A percentile compares a stretch with the other conserved stretches of the same genome.
phyloP scores from a whole-genome alignment of 2,329 filamentous ascomycete species.

The Neoascochyta sp. region DNA sequence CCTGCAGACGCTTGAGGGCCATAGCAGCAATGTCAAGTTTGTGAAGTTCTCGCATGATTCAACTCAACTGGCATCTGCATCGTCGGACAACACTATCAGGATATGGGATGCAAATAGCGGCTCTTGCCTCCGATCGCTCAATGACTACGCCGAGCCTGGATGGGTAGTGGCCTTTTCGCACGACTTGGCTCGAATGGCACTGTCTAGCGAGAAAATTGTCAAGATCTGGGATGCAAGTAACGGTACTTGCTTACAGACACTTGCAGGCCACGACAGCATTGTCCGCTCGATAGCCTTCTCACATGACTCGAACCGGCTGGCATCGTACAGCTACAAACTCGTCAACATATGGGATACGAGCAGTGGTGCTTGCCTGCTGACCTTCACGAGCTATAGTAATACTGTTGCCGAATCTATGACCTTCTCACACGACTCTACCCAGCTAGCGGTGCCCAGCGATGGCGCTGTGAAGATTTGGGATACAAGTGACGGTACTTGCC shows the following conservation, averaged over 20 bases:
- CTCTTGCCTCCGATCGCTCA: slow-evolving; percentile 7
- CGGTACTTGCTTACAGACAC: too few species aligned
- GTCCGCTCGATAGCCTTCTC: too few species aligned
- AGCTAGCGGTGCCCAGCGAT: slow-evolving; percentile 9
- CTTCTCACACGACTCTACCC: slow-evolving; percentile 16
- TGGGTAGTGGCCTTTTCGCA: slow-evolving; percentile 16
- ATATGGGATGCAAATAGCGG: slow-evolving; percentile 9
- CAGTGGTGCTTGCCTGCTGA: slow-evolving; percentile 9
- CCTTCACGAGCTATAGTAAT: slow-evolving; percentile 9
- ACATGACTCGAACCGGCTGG: too few species aligned
- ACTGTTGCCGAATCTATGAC: slow-evolving; percentile 1
- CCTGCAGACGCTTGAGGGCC: slow-evolving; percentile 21
- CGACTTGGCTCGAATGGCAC: slow-evolving; percentile 13
- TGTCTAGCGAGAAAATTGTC: slow-evolving; percentile 13
- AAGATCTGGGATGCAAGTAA: slow-evolving; percentile 24
- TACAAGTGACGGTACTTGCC: too few species aligned
- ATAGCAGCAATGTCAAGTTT: slow-evolving; percentile 8
- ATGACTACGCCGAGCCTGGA: slow-evolving; percentile 11
- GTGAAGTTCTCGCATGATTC: slow-evolving; percentile 25
- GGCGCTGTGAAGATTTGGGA: slow-evolving; percentile 11
- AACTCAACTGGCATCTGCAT: slow-evolving; percentile 5
- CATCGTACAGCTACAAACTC: too few species aligned
- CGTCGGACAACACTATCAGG: slow-evolving; percentile 2
- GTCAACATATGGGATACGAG: slow-evolving; percentile 1
- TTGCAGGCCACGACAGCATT: too few species aligned